These are phyloP conservation scores for Lophium mytilinum DNA, from an alignment of 495 filamentous ascomycete genomes.

Conservation along the genomic window DNA sequence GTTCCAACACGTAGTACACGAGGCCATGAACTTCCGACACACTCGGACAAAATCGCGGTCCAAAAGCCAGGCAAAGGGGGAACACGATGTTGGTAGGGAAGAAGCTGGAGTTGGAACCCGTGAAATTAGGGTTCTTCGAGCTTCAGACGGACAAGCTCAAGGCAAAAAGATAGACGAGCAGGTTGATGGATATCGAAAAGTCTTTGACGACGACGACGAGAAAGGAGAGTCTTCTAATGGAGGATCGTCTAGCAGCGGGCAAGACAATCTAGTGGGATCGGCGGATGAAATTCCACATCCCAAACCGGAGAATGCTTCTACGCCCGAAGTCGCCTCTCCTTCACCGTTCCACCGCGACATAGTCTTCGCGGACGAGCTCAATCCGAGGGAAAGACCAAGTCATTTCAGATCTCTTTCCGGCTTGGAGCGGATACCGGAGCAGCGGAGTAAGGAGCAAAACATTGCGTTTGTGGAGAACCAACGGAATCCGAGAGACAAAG, in stretches of 20 bases:
- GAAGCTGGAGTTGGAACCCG: slow-evolving; percentile 65
- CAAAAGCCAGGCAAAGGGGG: slow-evolving; percentile 40
- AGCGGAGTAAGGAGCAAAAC: slow-evolving; percentile 60
- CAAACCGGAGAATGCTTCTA: not conserved
- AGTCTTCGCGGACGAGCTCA: slow-evolving; percentile 56
- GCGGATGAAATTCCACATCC: not conserved
- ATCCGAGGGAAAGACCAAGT: slow-evolving; percentile 14
- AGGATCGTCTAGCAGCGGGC: slow-evolving; percentile 7
- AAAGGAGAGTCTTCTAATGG: slow-evolving; percentile 27
- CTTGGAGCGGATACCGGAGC: slow-evolving; percentile 43
- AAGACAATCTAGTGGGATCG: not conserved
- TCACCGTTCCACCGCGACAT: slow-evolving; percentile 39
- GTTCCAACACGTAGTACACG: slow-evolving; percentile 68
- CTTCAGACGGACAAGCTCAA: slow-evolving; percentile 36
- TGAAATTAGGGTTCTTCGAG: slow-evolving; percentile 65
- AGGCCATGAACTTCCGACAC: slow-evolving; percentile 46
- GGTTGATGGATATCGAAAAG: not conserved
- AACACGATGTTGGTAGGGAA: slow-evolving; percentile 38
- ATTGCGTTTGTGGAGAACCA: slow-evolving; percentile 83
- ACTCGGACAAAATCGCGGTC: slow-evolving; percentile 51
- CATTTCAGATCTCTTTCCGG: slow-evolving; percentile 19
- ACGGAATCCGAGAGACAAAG: slow-evolving; percentile 61
- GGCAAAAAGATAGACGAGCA: slow-evolving; percentile 39
- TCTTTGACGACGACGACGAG: slow-evolving; percentile 2
- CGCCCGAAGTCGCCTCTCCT: not conserved